phyloP scores from a whole-genome alignment of 805 yeast species.

The Tetrapisispora namnaoensis region DNA sequence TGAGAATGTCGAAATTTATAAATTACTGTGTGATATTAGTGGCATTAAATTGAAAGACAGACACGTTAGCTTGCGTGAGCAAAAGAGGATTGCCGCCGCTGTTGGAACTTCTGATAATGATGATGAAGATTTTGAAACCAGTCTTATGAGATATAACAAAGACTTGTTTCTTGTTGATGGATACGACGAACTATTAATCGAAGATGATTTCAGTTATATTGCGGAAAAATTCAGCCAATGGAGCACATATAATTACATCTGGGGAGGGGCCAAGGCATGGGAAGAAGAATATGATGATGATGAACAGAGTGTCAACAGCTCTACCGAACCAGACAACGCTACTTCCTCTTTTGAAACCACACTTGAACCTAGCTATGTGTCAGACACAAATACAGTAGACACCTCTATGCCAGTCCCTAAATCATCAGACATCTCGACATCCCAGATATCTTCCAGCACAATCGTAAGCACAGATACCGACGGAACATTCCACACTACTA shows the following conservation, averaged over 20 bases:
- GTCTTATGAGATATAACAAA: neutral
- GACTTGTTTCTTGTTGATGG: neutral
- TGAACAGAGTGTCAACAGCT: conserved; percentile 5
- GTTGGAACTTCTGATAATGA: neutral
- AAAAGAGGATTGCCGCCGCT: conserved; percentile 5
- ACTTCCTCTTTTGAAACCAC: too few species aligned
- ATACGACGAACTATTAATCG: conserved; percentile 36
- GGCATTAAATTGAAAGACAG: conserved; percentile 39
- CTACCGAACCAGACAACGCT: conserved; percentile 4
- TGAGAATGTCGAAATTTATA: conserved; percentile 62
- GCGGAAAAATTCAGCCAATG: conserved; percentile 8
- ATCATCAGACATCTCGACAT: neutral
- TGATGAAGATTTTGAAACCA: neutral
- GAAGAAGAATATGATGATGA: conserved; percentile 4
- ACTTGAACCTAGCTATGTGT: too few species aligned
- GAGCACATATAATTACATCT: conserved; percentile 16
- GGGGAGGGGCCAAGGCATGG: conserved; percentile 10
- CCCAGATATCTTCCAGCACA: neutral
- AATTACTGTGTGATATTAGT: conserved; percentile 60
- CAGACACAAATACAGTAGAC: too few species aligned
- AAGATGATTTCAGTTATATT: conserved; percentile 33
- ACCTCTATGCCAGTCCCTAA: neutral
- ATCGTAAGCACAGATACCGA: neutral
- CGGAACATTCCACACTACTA: neutral
- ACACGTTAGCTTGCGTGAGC: conserved; percentile 38